Percentiles rank a stretch among this genome's conserved stretches.
Conservation (phyloP, 768 basidiomycete species). For the Pleurotus djamor region DNA sequence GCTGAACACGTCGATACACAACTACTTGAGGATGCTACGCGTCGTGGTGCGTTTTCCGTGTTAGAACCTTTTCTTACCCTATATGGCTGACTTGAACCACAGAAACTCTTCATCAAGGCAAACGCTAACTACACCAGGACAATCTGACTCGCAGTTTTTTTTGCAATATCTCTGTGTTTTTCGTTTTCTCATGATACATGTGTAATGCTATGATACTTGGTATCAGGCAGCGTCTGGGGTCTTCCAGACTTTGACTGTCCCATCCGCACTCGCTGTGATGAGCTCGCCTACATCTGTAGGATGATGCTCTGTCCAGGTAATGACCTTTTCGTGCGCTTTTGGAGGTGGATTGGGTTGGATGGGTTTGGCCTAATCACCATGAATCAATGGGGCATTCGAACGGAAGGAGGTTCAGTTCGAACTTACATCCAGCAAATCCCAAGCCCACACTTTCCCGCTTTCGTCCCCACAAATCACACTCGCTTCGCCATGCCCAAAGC, state of each 20-base stretch:
- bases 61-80: neutral
- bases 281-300: slow-evolving; percentile 80
- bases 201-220: neutral
- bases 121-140: slow-evolving; percentile 25
- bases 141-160: neutral
- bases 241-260: slow-evolving; percentile 89
- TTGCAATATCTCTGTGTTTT: slow-evolving; percentile 6
- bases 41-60: slow-evolving; percentile 65
- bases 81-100: neutral
- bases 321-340: slow-evolving; percentile 76
- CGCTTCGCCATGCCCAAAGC: slow-evolving; percentile 83
- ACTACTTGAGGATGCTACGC: slow-evolving; percentile 92
- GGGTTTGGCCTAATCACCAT: slow-evolving; percentile 55
- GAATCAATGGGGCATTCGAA: neutral
- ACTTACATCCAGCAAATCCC: slow-evolving; percentile 87
- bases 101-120: slow-evolving; percentile 48
- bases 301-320: slow-evolving; percentile 93
- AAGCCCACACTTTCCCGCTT: slow-evolving; percentile 84
- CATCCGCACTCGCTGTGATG: slow-evolving; percentile 89
- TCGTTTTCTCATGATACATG: neutral
- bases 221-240: slow-evolving; percentile 24
- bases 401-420: neutral
- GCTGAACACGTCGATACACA: slow-evolving; percentile 94
- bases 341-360: slow-evolving; percentile 73
- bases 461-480: slow-evolving; percentile 88